These are phyloP conservation scores for Lasiosphaeriaceae sp. DNA, from an alignment of 495 filamentous ascomycete species.

Conservation along the genomic window DNA sequence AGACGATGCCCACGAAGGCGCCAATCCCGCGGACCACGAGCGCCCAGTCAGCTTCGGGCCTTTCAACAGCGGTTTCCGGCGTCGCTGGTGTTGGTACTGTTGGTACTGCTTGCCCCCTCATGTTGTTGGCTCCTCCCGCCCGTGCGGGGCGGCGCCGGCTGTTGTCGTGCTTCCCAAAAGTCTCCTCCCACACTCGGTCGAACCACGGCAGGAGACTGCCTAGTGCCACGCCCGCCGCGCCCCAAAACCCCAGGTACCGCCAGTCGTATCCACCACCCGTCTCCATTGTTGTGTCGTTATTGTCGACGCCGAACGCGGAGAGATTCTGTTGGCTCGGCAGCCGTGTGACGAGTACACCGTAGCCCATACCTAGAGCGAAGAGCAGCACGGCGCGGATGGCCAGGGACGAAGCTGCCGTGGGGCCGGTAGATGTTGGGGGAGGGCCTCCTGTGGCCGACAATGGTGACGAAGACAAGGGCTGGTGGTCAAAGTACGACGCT, in stretches of 20 bases:
- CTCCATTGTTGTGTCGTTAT: conserved; percentile 10
- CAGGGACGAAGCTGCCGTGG: conserved; percentile 21
- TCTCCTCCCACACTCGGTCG: conserved; percentile 58
- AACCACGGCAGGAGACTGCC: conserved; percentile 83
- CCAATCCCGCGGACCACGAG: conserved; percentile 82
- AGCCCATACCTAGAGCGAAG: conserved; percentile 77
- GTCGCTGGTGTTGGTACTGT: no score
- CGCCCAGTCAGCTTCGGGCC: conserved; percentile 62
- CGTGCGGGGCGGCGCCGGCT: no score
- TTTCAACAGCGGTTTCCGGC: no score
- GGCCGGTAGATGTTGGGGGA: not conserved
- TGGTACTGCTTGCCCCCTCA: no score
- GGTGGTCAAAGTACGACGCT: conserved; percentile 14
- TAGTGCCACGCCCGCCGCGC: conserved; percentile 66
- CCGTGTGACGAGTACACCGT: conserved; percentile 82
- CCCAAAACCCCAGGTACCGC: conserved; percentile 77
- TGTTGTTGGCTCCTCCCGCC: no score
- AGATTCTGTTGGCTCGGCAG: conserved; percentile 36
- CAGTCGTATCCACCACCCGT: no score
- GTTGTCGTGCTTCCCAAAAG: conserved; percentile 20
- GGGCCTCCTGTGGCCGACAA: not conserved
- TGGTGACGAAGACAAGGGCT: not conserved
- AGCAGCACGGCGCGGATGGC: conserved; percentile 58
- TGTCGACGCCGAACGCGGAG: not conserved
- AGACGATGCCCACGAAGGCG: conserved; percentile 92